phyloP scores from a whole-genome alignment of 148 eudicot genomes.

The Persicaria maculosa region DNA sequence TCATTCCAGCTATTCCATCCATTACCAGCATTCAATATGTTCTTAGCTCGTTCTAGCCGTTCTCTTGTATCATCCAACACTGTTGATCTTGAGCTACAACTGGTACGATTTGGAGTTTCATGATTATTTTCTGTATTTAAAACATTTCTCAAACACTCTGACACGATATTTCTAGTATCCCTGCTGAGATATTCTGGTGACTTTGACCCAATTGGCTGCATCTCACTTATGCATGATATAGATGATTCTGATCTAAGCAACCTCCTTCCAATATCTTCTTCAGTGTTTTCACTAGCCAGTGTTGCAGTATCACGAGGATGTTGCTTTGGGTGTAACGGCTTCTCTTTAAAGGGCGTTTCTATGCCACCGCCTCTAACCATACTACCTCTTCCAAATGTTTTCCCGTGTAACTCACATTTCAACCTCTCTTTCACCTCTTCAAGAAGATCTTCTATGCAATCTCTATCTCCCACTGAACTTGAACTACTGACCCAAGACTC shows the following conservation, averaged over 20 bases:
- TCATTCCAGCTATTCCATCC: slow-evolving; percentile 31
- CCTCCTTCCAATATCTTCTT: slow-evolving; percentile 41
- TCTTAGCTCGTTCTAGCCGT: slow-evolving; percentile 31
- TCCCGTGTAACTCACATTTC: slow-evolving; percentile 61
- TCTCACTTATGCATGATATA: slow-evolving; percentile 63
- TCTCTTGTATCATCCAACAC: slow-evolving; percentile 28
- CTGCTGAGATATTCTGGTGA: slow-evolving; percentile 58
- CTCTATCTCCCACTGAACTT: slow-evolving; percentile 61
- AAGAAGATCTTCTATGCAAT: slow-evolving; percentile 81
- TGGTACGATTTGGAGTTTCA: slow-evolving; percentile 18
- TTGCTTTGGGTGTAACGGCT: slow-evolving; percentile 51
- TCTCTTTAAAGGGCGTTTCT: slow-evolving; percentile 73
- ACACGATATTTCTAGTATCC: slow-evolving; percentile 44
- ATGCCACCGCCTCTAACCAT: slow-evolving; percentile 81
- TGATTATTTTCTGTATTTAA: slow-evolving; percentile 37
- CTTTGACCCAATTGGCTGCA: slow-evolving; percentile 31
- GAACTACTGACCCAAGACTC: slow-evolving; percentile 74
- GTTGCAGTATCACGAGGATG: slow-evolving; percentile 49
- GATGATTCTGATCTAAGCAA: slow-evolving; percentile 69
- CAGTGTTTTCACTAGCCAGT: slow-evolving; percentile 43
- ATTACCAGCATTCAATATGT: slow-evolving; percentile 28
- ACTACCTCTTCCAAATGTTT: slow-evolving; percentile 29
- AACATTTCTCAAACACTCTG: slow-evolving; percentile 65
- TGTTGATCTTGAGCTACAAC: slow-evolving; percentile 27
- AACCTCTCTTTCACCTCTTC: slow-evolving; percentile 92